Percentiles rank a stretch among this genome's conserved stretches.
These are phyloP conservation scores for Penicillium atrosanguineum DNA, from an alignment of 495 filamentous ascomycete species.

Conservation along the genomic window DNA sequence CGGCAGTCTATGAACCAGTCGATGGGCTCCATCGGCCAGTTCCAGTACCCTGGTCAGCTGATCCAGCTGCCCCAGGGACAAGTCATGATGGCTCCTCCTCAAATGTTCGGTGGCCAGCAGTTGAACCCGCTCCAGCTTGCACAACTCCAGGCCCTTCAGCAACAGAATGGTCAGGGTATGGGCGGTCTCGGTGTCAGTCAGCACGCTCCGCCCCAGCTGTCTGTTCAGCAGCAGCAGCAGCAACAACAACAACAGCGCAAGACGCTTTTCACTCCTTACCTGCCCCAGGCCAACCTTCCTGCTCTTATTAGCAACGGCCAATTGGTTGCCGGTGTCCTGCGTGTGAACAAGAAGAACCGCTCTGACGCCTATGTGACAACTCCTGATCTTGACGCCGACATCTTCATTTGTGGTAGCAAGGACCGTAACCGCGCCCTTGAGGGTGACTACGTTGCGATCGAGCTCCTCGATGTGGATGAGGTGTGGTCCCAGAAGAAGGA, in stretches of 20 bases:
- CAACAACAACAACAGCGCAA: slow-evolving; percentile 93
- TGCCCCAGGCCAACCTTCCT: slow-evolving; percentile 92
- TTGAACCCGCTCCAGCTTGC: slow-evolving; percentile 85
- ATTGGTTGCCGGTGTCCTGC: slow-evolving; percentile 91
- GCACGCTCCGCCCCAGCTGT: slow-evolving; percentile 64
- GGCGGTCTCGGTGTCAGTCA: slow-evolving; percentile 69
- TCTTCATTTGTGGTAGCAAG: slow-evolving; percentile 99
- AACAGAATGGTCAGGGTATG: slow-evolving; percentile 75
- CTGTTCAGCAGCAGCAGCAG: slow-evolving; percentile 57
- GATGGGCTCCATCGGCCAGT: slow-evolving; percentile 77
- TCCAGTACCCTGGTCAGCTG: slow-evolving; percentile 86
- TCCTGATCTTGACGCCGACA: slow-evolving; percentile 92
- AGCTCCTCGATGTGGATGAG: slow-evolving; percentile 96
- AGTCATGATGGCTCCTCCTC: slow-evolving; percentile 67
- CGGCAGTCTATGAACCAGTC: slow-evolving; percentile 85
- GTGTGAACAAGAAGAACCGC: slow-evolving; percentile 99
- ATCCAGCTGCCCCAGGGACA: slow-evolving; percentile 81
- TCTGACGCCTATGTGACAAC: slow-evolving; percentile 98
- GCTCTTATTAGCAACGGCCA: slow-evolving; percentile 89
- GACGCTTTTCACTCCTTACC: slow-evolving; percentile 96
- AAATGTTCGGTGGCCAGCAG: slow-evolving; percentile 79
- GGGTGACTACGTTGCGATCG: slow-evolving; percentile 91
- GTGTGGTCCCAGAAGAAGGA: slow-evolving; percentile 98
- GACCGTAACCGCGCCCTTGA: slow-evolving; percentile 95
- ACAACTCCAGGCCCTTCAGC: slow-evolving; percentile 88